Evolutionary conservation across 495 filamentous ascomycete genomes (phyloP), one percentile per base, ranked within the genome.

Genomic region (Haplographium delicatum): DNA sequence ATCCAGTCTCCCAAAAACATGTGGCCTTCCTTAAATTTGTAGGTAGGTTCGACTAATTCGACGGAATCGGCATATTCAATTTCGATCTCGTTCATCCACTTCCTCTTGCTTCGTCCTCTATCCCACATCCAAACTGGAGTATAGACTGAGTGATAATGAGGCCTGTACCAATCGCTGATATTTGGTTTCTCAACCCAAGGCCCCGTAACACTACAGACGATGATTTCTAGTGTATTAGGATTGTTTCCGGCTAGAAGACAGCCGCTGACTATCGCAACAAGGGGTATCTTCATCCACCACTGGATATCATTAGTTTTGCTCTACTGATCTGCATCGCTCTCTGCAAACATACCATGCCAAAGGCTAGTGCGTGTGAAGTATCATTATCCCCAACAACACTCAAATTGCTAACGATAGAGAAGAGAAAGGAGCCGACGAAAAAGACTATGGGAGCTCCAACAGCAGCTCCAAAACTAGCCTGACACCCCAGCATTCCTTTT

Each of bases 391-490:
- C 68, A 0, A 63, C 15, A 10, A 57, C 55, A 15, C 48, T 61
- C 18, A 74, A 48, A 3, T 64, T 68, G 44, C 69, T 72, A 1
- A 68, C 31, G 3, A 50, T 26, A 18, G 22, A 16, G 26, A 42
- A 50, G 10, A 40, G 8, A 26, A 74, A 75, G 0, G 69, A 58
- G 1, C 72, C 70, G 1, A 69, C 51, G 50, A 71, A 76, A 54
- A 76, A 73, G 2, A 72, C 51, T 1, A 75, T 60, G 0, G 72
- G 71, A 10, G 69, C 70, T 9, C 72, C 72, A 20, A 75, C 62
- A 9, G 70, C 61, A 27, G 69, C 58, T n/a, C 71, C 72, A 34
- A 75, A 76, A 37, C 62, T 62, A 8, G 44, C 27, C 7, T 47
- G 44, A 18, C 28, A 35, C n/a, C 26, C 16, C 23, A 50, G 22